Base-by-base conservation (phyloP, 179 eudicot species). In the Amaranthus tricolor region DNA sequence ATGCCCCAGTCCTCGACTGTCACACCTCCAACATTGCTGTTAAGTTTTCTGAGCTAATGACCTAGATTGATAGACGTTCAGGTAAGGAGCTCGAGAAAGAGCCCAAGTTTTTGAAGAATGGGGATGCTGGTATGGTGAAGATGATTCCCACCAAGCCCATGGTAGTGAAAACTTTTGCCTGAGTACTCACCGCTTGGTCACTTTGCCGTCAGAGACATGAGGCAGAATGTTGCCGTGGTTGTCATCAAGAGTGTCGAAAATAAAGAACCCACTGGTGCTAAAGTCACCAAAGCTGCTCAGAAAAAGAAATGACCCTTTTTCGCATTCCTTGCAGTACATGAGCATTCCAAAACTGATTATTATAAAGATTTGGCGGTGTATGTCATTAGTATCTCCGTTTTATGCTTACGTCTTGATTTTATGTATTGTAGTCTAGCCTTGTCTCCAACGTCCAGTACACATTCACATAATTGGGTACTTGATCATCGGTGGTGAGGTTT, bases 91-190 rank as follows among this genome's bases (percentile, higher is more conserved):
- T 83, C 14, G 84, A 83, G 80, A 83, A 80, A 73, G 81, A 76
- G 75, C 87, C 87, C 17, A 84, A 84, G 81, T 81, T 84, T 68
- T 76, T 84, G 84, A 84, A 84, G 84, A 85, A 85, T 8, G 88
- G 85, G 0, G 88, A 85, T 69, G 82, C 88, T 3, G 88, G 88
- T 44, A 68, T 82, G 58, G 82, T 85, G 24, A 85, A 82, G 82
- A 85, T 85, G 88, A 40, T 82, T 72, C 88, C 88, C 47, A 85
- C 88, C 70, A 85, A 85, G 80, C 88, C 88, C 45, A 85, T 85
- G 88, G 88, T 85, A 44, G 88, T 85, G 4, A 85, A 85, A 78
- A 85, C 88, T 15, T 82, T 85, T 59, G 66, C 88, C 0, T n/a
- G 74, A 71, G 76, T 85, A 82, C 71, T 79, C 88, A 17, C 88